These are phyloP conservation scores for Hanseniaspora meyeri DNA, from an alignment of 805 yeast species.

Conservation along the genomic window DNA sequence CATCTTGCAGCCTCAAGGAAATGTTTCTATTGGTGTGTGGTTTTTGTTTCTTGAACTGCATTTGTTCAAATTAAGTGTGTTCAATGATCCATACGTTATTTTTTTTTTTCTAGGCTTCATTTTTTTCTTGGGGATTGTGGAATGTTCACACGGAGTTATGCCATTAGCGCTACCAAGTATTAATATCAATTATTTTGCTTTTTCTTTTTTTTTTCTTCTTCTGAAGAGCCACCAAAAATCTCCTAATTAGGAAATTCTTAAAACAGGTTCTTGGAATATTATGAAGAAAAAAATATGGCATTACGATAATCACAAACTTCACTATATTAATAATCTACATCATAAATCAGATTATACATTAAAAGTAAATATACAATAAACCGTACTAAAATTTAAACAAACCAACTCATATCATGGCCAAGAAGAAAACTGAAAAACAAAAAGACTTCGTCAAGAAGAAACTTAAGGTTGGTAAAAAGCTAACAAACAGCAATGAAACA, in stretches of 20 bases:
- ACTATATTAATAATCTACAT: no score
- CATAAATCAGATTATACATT: no score
- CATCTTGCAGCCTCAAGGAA: conserved; percentile 12
- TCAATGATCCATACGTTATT: no score
- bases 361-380: background rate
- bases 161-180: background rate
- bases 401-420: conserved; percentile 21
- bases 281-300: background rate
- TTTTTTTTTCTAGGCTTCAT: no score
- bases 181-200: no score
- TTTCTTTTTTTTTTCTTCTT: background rate
- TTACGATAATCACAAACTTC: background rate
- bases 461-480: conserved; percentile 77
- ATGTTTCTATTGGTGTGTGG: conserved; percentile 28
- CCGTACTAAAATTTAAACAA: no score
- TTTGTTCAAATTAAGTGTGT: no score
- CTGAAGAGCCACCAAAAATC: background rate
- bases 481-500: conserved; percentile 62
- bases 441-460: conserved; percentile 50
- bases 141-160: no score
- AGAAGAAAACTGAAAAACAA: conserved; percentile 31
- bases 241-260: background rate
- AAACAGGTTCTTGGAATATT: no score
- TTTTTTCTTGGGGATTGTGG: no score
- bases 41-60: background rate